A percentile compares a stretch with the other conserved stretches of the same genome.
Conservation (phyloP, 805 yeast genomes). For the Clavispora fructus region DNA sequence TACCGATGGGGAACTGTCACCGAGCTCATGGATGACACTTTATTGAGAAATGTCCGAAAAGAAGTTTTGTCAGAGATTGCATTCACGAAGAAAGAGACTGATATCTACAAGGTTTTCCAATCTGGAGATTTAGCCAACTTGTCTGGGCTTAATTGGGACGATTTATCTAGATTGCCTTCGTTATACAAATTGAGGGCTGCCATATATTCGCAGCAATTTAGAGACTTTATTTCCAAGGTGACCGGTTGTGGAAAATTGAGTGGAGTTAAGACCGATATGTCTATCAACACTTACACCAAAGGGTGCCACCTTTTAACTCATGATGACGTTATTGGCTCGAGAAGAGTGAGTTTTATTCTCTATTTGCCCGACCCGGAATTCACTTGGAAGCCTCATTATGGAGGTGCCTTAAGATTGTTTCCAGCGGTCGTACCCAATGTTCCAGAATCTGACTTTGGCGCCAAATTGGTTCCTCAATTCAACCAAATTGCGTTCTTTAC, state of each 20-base stretch:
- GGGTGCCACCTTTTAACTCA: conserved; percentile 94
- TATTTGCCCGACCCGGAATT: conserved; percentile 91
- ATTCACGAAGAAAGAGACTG: conserved; percentile 94
- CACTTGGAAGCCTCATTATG: conserved; percentile 85
- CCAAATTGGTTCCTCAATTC: conserved; percentile 81
- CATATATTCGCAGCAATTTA: conserved; percentile 77
- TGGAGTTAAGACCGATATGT: conserved; percentile 88
- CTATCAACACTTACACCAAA: conserved; percentile 83
- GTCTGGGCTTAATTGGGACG: conserved; percentile 76
- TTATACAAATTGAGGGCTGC: conserved; percentile 78
- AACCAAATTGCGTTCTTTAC: conserved; percentile 94
- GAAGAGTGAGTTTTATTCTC: conserved; percentile 87
- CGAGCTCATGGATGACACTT: conserved; percentile 66
- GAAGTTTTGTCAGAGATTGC: conserved; percentile 82
- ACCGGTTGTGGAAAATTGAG: conserved; percentile 87
- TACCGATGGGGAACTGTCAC: conserved; percentile 86
- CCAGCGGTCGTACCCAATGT: conserved; percentile 86
- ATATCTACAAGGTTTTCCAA: conserved; percentile 87
- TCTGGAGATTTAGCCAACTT: conserved; percentile 90
- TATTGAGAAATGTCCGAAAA: conserved; percentile 72
- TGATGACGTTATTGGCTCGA: conserved; percentile 95
- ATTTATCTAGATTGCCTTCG: conserved; percentile 67
- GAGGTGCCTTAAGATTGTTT: conserved; percentile 85
- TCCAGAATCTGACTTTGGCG: conserved; percentile 71
- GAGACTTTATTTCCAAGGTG: conserved; percentile 70